Conservation (phyloP, 2,329 filamentous ascomycete genomes). For the Pyricularia pennisetigena region DNA sequence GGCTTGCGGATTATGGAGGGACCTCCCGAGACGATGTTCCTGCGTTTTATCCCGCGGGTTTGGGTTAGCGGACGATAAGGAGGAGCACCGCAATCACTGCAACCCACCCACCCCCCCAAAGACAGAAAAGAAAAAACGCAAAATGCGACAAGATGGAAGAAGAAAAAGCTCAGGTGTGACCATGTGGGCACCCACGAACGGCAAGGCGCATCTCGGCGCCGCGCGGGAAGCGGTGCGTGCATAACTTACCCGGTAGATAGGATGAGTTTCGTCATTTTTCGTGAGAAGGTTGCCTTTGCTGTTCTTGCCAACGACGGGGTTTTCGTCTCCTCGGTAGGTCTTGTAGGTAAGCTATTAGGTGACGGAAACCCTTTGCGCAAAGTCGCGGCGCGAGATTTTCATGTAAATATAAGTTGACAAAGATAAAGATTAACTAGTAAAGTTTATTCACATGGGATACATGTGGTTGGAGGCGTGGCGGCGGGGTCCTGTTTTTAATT, state of each 20-base stretch:
- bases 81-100: too few species aligned
- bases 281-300: not conserved
- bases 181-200: not conserved
- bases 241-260: constrained; percentile 71
- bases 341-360: not conserved
- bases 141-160: not conserved
- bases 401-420: not conserved
- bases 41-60: constrained; percentile 14
- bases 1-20: constrained; percentile 77
- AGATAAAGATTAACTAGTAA: not conserved
- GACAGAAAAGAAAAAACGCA: not conserved
- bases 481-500: not conserved
- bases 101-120: not conserved
- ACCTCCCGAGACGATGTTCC: constrained; percentile 77
- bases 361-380: not conserved
- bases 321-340: not conserved
- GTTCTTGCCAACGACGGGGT: not conserved
- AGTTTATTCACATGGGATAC: not conserved
- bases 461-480: not conserved
- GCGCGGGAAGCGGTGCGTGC: not conserved
- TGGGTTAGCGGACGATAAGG: not conserved
- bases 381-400: not conserved
- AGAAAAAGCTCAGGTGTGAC: not conserved
- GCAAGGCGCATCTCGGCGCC: not conserved
- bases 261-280: constrained; percentile 62